Evolutionary conservation across 1,284 basidiomycete species (phyloP).

Genomic region (Phellopilus nigrolimitatus): DNA sequence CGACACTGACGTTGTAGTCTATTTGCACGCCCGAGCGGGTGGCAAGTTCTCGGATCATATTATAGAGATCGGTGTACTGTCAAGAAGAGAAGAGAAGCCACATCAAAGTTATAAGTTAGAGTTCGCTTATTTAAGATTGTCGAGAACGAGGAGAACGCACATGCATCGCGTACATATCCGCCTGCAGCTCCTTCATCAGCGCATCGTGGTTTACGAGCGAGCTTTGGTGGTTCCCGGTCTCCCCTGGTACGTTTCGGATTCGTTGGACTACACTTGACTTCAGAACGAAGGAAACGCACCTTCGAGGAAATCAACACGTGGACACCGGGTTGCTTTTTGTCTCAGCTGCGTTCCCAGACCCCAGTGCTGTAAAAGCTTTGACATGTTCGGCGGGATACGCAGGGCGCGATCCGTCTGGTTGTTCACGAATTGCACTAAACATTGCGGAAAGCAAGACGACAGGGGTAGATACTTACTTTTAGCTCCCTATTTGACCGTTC

Average conservation of each 20-base stretch:
- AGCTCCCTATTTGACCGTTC: constrained; percentile 28
- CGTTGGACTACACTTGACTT: neutral
- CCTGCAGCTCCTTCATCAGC: constrained; percentile 18
- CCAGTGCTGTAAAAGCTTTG: constrained; percentile 27
- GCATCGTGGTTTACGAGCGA: constrained; percentile 12
- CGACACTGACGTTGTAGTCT: constrained; percentile 35
- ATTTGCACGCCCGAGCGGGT: constrained; percentile 39
- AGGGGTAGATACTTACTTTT: neutral
- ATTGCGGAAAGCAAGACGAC: neutral
- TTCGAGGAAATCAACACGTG: constrained; percentile 7
- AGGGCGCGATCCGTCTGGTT: constrained; percentile 24
- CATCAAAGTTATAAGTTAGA: constrained; percentile 5
- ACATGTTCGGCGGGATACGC: constrained; percentile 30
- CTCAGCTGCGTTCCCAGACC: constrained; percentile 26
- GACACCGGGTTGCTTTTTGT: constrained; percentile 1
- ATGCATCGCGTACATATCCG: constrained; percentile 10
- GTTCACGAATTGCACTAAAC: neutral
- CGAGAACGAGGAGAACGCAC: constrained; percentile 4
- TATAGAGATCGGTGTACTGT: constrained; percentile 43
- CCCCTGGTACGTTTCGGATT: neutral
- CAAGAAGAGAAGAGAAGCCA: constrained; percentile 12
- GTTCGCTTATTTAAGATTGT: neutral
- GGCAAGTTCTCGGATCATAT: constrained; percentile 43
- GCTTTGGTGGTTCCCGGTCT: constrained; percentile 8
- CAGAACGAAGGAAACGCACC: neutral